Conservation (phyloP, 371 early-diverging fungal genomes). For the Nosema bombycis region DNA sequence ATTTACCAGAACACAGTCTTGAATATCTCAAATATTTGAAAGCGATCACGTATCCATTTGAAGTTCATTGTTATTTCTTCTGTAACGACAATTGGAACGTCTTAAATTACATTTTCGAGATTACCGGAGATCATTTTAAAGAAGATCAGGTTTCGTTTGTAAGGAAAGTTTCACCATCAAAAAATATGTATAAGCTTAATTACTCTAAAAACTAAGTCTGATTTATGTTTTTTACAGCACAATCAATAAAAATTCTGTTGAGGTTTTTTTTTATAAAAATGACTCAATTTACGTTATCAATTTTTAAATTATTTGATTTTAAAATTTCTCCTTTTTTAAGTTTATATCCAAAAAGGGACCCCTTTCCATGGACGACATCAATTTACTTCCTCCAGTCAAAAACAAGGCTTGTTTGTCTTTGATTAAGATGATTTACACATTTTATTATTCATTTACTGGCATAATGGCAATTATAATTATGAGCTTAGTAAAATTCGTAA, state of each 20-base stretch:
- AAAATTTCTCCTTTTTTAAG: too few relatives aligned
- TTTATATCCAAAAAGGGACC: not conserved
- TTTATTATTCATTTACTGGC: not conserved
- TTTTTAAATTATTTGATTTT: too few relatives aligned
- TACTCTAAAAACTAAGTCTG: not conserved
- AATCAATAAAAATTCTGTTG: too few relatives aligned
- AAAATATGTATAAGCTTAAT: slow-evolving; percentile 59
- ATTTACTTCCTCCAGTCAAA: not conserved
- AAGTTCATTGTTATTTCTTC: slow-evolving; percentile 64
- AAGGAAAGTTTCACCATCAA: slow-evolving; percentile 64
- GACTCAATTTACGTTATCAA: too few relatives aligned
- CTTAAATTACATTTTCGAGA: slow-evolving; percentile 20
- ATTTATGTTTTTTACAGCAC: not conserved
- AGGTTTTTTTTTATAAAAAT: too few relatives aligned
- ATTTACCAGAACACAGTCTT: slow-evolving; percentile 64
- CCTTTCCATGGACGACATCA: not conserved
- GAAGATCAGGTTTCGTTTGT: slow-evolving; percentile 38
- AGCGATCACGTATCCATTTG: not conserved
- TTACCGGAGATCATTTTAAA: slow-evolving; percentile 30
- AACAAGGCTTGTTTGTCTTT: not conserved
- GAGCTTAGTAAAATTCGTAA: not conserved
- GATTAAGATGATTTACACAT: not conserved
- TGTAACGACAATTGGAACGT: slow-evolving; percentile 32
- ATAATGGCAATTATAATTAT: not conserved
- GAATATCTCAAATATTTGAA: slow-evolving; percentile 54